These are phyloP conservation scores for Alnus rubra DNA, from an alignment of 306 rosid species.

Conservation along the genomic window DNA sequence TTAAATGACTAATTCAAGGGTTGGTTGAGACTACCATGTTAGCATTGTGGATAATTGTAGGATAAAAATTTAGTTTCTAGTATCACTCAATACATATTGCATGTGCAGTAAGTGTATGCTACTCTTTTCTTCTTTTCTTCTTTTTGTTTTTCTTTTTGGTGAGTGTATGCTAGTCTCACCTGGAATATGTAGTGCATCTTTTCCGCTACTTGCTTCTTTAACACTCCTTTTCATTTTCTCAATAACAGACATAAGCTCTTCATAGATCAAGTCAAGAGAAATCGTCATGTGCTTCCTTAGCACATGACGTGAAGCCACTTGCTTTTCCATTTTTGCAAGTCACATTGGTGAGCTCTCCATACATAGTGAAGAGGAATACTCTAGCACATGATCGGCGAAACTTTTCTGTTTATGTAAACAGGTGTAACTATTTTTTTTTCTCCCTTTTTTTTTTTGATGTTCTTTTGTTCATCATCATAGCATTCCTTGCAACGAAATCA, in stretches of 20 bases:
- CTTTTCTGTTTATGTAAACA: neutral
- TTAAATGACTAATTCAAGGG: too few relatives aligned
- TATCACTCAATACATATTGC: too few relatives aligned
- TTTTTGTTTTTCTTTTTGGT: neutral
- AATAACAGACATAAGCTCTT: constrained; percentile 61
- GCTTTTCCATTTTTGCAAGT: neutral
- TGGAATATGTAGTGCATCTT: neutral
- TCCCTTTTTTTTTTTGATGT: neutral
- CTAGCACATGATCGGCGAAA: neutral
- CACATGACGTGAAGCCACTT: neutral
- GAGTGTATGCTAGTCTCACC: constrained; percentile 1
- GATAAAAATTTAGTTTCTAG: too few relatives aligned
- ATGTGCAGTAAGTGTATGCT: neutral
- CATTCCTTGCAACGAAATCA: neutral
- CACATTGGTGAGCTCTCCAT: neutral
- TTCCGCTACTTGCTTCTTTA: neutral
- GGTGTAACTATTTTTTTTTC: neutral
- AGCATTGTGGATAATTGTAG: too few relatives aligned
- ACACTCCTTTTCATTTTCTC: constrained; percentile 1
- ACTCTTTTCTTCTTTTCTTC: neutral
- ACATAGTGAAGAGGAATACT: neutral
- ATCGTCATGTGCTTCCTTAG: neutral
- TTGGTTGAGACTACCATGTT: too few relatives aligned
- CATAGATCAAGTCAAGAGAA: constrained; percentile 37
- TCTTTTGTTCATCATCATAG: too few relatives aligned